These are phyloP conservation scores for Anthracocystis walkeri DNA, from an alignment of 1,284 basidiomycete species.

Conservation along the genomic window DNA sequence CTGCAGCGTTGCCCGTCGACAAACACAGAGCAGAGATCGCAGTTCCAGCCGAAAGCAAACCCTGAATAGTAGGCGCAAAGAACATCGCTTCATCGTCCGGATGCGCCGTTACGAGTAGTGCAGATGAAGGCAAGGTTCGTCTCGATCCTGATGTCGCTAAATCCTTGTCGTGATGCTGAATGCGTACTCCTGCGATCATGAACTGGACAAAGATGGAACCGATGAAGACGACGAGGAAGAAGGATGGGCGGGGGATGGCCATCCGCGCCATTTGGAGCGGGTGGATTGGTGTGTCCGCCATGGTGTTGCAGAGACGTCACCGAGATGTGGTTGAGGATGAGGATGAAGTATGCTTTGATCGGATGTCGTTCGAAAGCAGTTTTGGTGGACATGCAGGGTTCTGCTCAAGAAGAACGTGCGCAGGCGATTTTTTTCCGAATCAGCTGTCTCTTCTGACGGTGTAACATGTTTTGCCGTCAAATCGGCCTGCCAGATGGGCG, in stretches of 20 bases:
- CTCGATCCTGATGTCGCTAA: not conserved
- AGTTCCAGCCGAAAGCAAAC: slow-evolving; percentile 72
- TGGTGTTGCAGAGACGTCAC: not conserved
- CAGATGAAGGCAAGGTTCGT: slow-evolving; percentile 31
- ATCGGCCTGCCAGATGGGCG: not conserved
- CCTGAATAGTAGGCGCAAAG: slow-evolving; percentile 81
- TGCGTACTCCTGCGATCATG: slow-evolving; percentile 36
- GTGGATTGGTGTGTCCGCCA: slow-evolving; percentile 17
- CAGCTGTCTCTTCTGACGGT: not conserved
- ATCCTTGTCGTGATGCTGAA: slow-evolving; percentile 15
- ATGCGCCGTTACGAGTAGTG: slow-evolving; percentile 82
- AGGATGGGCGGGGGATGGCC: slow-evolving; percentile 42
- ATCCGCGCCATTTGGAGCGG: slow-evolving; percentile 31
- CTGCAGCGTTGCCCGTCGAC: slow-evolving; percentile 79
- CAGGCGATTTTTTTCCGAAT: not conserved
- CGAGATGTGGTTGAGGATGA: not conserved
- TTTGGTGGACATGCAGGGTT: not conserved
- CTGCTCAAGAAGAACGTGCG: not conserved
- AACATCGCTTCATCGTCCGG: slow-evolving; percentile 94
- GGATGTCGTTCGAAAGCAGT: not conserved
- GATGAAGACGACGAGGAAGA: slow-evolving; percentile 39
- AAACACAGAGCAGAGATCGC: slow-evolving; percentile 71
- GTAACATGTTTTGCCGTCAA: not conserved
- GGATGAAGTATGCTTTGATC: not conserved
- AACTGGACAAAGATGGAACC: slow-evolving; percentile 38